These are phyloP conservation scores for Alternaria sp. DNA, from an alignment of 2,329 filamentous ascomycete species.

Conservation along the genomic window DNA sequence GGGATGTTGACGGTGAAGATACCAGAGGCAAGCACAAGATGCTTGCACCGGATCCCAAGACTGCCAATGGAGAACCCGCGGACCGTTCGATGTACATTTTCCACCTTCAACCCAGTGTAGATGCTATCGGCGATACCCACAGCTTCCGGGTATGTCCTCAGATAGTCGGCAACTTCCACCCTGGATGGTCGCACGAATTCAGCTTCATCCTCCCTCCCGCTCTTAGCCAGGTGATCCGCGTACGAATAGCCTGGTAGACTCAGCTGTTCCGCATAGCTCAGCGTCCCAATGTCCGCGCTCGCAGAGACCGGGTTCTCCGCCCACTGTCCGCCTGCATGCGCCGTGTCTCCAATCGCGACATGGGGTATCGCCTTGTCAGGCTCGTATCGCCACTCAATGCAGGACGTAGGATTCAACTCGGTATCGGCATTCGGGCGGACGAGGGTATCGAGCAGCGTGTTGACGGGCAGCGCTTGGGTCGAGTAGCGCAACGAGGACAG, in stretches of 20 bases:
- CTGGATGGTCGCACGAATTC: conserved; percentile 63
- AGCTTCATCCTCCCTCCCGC: conserved; percentile 48
- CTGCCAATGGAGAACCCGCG: conserved; percentile 59
- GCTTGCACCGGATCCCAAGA: conserved; percentile 60
- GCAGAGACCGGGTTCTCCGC: conserved; percentile 59
- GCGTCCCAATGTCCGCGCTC: conserved; percentile 63
- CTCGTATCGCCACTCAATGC: conserved; percentile 61
- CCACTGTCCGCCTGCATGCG: conserved; percentile 65
- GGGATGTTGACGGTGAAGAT: conserved; percentile 63
- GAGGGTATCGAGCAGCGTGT: conserved; percentile 65
- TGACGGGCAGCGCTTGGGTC: conserved; percentile 65
- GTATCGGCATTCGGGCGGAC: conserved; percentile 65
- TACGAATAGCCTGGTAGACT: conserved; percentile 66
- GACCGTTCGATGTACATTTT: conserved; percentile 52
- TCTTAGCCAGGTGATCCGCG: conserved; percentile 57
- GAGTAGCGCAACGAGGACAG: conserved; percentile 66
- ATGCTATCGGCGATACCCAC: conserved; percentile 60
- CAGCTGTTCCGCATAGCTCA: conserved; percentile 68
- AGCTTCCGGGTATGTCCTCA: conserved; percentile 59
- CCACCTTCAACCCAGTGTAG: conserved; percentile 51
- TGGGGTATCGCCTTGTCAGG: conserved; percentile 60
- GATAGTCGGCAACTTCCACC: conserved; percentile 62
- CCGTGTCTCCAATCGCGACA: conserved; percentile 60
- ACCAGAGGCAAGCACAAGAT: conserved; percentile 65
- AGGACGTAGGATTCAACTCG: conserved; percentile 59